Evolutionary conservation across 208 protist species (phyloP), one percentile per base, ranked within the genome.

Genomic region (Plasmodiophora brassicae): DNA sequence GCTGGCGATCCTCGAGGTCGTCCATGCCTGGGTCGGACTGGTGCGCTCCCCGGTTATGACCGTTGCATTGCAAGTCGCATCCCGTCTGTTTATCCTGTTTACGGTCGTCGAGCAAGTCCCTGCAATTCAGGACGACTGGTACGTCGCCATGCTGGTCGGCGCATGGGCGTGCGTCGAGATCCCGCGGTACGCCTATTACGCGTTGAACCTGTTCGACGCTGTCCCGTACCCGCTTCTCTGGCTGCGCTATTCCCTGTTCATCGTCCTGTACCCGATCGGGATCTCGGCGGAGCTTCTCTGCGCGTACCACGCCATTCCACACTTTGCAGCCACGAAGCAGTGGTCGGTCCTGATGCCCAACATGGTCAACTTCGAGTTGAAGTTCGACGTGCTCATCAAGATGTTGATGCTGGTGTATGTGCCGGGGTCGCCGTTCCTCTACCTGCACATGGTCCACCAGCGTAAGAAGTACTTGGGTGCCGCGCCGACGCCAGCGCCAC

Each of bases 171-270:
- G 10, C 36, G 5, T 44, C 20, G 84, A 86, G 28, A n/a, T 86
- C 14, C 84, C 84, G 10, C 45, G 84, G 1, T 86, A 86, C n/a
- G 28, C 43, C 20, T 86, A 71, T 86, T 86, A 86, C n/a, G 84
- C 84, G 1, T 14, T 86, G 14, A 86, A 86, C 50, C 5, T 54
- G 28, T 86, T 5, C 84, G 50, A 44, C 25, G 5, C 50, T 28
- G 45, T 53, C 43, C 84, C 84, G 20, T 86, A 86, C 50, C 28
- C 14, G 5, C 50, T 86, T 8, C n/a, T 86, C 20, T 86, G 84
- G 84, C 5, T 86, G 5, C 45, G 84, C 28, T 86, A 86, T 57
- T 86, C 84, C 36, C 1, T 54, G 1, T 86, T 86, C 44, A 14
- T 86, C 35, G 50, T 86, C 43, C n/a, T 86, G 28, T 86, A 86